Percentiles rank a stretch among this genome's conserved stretches.
Conservation (phyloP, 345 rosid species). For the Ricinus communis region DNA sequence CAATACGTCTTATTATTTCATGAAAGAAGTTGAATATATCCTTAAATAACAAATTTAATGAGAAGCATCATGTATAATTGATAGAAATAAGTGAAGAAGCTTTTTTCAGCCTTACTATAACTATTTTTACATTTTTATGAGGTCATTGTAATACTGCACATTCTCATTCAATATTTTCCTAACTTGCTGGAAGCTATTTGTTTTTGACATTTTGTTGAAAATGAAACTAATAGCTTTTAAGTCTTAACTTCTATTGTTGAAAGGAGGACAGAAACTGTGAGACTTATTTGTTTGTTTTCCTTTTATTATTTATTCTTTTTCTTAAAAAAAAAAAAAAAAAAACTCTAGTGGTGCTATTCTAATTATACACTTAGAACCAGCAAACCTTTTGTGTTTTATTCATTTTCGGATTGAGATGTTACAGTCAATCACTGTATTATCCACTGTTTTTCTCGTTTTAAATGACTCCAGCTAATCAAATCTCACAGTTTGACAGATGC, state of each 20-base stretch:
- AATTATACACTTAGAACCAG: neutral
- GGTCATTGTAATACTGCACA: neutral
- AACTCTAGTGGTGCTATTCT: neutral
- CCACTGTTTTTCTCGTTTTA: neutral
- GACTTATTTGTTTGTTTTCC: neutral
- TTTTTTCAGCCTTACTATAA: no score
- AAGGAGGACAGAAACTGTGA: neutral
- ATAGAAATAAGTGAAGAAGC: no score
- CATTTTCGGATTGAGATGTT: neutral
- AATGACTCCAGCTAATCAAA: constrained; percentile 18
- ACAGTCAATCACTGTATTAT: neutral
- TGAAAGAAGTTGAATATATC: no score
- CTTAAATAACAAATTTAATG: no score
- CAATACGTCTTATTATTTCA: neutral
- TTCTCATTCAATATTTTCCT: neutral
- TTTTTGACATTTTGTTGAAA: neutral
- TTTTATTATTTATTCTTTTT: neutral
- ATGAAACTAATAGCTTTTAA: neutral
- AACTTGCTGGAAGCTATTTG: neutral
- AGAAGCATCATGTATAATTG: no score
- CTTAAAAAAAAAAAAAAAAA: neutral
- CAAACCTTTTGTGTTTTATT: neutral
- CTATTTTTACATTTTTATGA: neutral
- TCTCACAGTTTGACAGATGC: constrained; percentile 73
- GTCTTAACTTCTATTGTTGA: neutral